Base-by-base conservation (phyloP, 106 monocot species). In the Phalaenopsis aphrodite region DNA sequence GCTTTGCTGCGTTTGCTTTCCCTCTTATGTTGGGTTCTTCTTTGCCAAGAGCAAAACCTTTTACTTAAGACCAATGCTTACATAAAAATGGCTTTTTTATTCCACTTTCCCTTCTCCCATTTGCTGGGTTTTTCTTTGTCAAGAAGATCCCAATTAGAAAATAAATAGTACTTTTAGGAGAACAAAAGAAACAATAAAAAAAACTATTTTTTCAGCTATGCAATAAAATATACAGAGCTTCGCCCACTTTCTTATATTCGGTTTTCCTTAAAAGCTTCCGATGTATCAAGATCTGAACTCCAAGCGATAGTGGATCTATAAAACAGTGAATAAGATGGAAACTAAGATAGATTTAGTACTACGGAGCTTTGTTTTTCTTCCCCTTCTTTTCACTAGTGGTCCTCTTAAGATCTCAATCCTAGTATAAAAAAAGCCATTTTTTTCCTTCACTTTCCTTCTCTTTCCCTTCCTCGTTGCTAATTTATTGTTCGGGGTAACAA, bases 231-330 rank as follows among this genome's bases (percentile, higher is more conserved):
- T 64, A 2, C 23, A 64, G 21, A 1, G 8, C 19, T 64, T 8
- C 10, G 9, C 21, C 64, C 7, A 23, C 64, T 65, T 65, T 64
- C 21, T 64, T 23, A 5, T 11, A 64, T 64, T 14, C 21, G 14
- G 24, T 30, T 65, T 24, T 52, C 52, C 12, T 52, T 52, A 52
- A 1, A 52, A 52, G 12, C 12, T 52, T 52, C 10, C 0, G 10
- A 65, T 21, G 64, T 24, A 65, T 65, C 64, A 65, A 65, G 64
- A 65, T 65, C 64, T 65, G 24, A 65, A 65, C 24, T 65, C 23
- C 10, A 1, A 65, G 64, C 14, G 52, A 52, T 52, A 14, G 52
- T 52, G 52, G 12, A 52, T 52, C 52, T 52, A 52, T 1, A 52
- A 12, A 12, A 52, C 52, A 52, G 12, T 52, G 52, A 52, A 52